phyloP scores from a whole-genome alignment of 768 basidiomycete species.

The Agrocybe praecox region DNA sequence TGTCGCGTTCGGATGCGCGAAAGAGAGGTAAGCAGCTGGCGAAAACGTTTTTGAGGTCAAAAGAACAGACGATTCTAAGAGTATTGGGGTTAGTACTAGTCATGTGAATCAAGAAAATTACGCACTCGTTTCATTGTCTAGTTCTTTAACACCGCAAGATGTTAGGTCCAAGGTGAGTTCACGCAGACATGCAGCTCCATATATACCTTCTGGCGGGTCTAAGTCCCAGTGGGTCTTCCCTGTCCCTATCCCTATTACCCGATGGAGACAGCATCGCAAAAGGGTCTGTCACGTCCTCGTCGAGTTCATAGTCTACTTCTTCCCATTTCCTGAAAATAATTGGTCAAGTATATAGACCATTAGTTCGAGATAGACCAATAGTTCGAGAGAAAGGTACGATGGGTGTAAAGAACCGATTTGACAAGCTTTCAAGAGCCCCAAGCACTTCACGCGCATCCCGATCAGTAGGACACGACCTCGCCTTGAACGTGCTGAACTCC shows the following conservation, averaged over 20 bases:
- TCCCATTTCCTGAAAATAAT: constrained; percentile 76
- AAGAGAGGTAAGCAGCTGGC: constrained; percentile 88
- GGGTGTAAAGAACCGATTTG: constrained; percentile 77
- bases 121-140: constrained; percentile 84
- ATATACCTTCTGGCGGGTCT: constrained; percentile 43
- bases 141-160: constrained; percentile 52
- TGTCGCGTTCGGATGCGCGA: constrained; percentile 91
- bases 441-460: constrained; percentile 82
- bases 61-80: constrained; percentile 71
- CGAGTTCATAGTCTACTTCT: constrained; percentile 64
- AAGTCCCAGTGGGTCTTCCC: constrained; percentile 63
- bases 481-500: constrained; percentile 78
- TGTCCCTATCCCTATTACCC: constrained; percentile 58
- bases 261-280: constrained; percentile 10
- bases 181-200: not conserved
- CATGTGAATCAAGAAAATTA: constrained; percentile 7
- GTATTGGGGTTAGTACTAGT: not conserved
- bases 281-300: constrained; percentile 68
- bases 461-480: constrained; percentile 84
- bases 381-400: constrained; percentile 43
- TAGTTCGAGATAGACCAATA: not conserved
- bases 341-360: no score
- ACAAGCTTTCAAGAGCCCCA: constrained; percentile 86
- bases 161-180: not conserved
- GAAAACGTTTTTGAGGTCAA: constrained; percentile 94